Evolutionary conservation across 768 basidiomycete species (phyloP).

Genomic region (Arthromyces matolae): DNA sequence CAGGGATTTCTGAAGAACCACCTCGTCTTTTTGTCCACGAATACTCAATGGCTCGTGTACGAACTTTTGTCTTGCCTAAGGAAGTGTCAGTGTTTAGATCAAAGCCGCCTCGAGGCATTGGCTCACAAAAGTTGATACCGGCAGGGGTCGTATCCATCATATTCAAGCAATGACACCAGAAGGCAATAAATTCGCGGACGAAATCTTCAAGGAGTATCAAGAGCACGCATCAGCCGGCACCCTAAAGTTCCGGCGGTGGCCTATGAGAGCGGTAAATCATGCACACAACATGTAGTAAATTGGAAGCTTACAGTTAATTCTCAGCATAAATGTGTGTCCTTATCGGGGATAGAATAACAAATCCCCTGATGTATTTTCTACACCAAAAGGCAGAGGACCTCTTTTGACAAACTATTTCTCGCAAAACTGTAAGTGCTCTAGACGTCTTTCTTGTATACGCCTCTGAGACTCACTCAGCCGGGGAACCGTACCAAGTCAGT

Average conservation of each 20-base stretch:
- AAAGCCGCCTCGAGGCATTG: not conserved
- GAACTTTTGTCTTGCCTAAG: conserved; percentile 50
- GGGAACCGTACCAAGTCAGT: conserved; percentile 73
- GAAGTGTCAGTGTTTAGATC: conserved; percentile 30
- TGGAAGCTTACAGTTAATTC: not conserved
- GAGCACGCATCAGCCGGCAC: conserved; percentile 51
- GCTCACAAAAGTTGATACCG: not conserved
- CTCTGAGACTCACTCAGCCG: conserved; percentile 42
- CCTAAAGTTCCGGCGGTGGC: conserved; percentile 68
- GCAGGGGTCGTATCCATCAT: conserved; percentile 62
- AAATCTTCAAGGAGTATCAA: conserved; percentile 66
- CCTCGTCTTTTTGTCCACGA: conserved; percentile 19
- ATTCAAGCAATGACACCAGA: conserved; percentile 40
- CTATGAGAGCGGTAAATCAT: conserved; percentile 55
- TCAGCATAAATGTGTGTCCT: conserved; percentile 70
- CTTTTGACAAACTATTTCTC: conserved; percentile 82
- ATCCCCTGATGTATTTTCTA: not conserved
- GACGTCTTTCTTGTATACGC: not conserved
- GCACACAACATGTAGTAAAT: not conserved
- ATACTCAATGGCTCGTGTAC: conserved; percentile 25
- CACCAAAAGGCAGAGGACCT: conserved; percentile 55
- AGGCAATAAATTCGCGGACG: conserved; percentile 46
- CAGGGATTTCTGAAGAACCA: conserved; percentile 30
- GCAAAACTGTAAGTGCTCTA: conserved; percentile 61
- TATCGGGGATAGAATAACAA: not conserved